These are phyloP conservation scores for Isabelozyma rhagii DNA, from an alignment of 805 yeast species.

Conservation along the genomic window DNA sequence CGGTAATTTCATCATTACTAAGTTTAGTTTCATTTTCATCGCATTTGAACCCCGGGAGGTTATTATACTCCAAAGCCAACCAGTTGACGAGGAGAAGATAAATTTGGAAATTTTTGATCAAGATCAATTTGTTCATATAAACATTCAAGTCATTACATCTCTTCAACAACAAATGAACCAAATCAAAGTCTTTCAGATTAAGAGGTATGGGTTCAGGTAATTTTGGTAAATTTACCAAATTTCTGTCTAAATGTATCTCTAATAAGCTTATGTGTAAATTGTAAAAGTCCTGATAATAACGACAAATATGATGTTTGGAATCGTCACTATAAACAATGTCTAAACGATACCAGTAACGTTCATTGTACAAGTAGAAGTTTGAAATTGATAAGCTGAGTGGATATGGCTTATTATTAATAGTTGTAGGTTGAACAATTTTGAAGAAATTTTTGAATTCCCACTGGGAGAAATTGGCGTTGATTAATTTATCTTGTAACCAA, in stretches of 20 bases:
- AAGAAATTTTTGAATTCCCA: conserved; percentile 21
- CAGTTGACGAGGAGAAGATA: conserved; percentile 25
- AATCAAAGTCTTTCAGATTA: conserved; percentile 10
- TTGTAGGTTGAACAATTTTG: conserved; percentile 12
- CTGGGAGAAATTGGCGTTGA: conserved; percentile 19
- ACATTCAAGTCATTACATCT: conserved; percentile 39
- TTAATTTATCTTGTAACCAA: conserved; percentile 27
- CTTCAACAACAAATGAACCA: conserved; percentile 11
- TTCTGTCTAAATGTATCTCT: conserved; percentile 9
- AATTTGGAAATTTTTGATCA: conserved; percentile 24
- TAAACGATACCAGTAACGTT: conserved; percentile 51
- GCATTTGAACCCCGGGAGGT: conserved; percentile 30
- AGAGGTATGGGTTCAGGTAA: conserved; percentile 49
- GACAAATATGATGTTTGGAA: conserved; percentile 37
- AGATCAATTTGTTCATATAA: conserved; percentile 34
- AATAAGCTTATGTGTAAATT: conserved; percentile 38
- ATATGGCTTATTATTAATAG: conserved; percentile 27
- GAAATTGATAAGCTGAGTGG: conserved; percentile 35
- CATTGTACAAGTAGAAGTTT: conserved; percentile 24
- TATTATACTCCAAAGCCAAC: conserved; percentile 19
- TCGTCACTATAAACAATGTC: conserved; percentile 37
- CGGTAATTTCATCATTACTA: conserved; percentile 19
- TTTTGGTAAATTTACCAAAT: conserved; percentile 26
- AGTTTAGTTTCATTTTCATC: conserved; percentile 8
- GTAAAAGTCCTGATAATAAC: conserved; percentile 52